phyloP scores from a whole-genome alignment of 2,329 filamentous ascomycete genomes.

The Verticillium dahliae region DNA sequence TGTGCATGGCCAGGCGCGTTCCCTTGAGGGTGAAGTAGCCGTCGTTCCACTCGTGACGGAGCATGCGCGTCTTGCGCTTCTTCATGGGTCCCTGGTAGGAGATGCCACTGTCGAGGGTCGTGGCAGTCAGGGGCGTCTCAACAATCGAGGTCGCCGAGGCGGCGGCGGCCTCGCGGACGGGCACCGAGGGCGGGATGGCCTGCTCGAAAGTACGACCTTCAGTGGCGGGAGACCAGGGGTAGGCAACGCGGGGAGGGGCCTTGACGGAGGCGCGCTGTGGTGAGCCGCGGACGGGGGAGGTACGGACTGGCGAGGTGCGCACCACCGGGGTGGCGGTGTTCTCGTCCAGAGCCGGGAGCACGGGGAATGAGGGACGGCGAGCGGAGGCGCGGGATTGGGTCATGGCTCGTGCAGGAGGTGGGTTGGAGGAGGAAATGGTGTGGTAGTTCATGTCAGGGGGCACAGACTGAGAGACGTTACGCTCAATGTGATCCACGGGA shows the following conservation, averaged over 20 bases:
- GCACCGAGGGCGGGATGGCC: slow-evolving; percentile 28
- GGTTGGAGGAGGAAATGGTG: slow-evolving; percentile 23
- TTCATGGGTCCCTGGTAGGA: slow-evolving; percentile 85
- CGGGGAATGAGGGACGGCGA: slow-evolving; percentile 61
- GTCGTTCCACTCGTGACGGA: slow-evolving; percentile 90
- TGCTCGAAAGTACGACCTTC: slow-evolving; percentile 27
- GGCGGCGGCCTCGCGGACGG: slow-evolving; percentile 13
- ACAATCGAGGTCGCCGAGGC: slow-evolving; percentile 13
- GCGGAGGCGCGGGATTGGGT: slow-evolving; percentile 47
- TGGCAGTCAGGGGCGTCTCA: slow-evolving; percentile 15
- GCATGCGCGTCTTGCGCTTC: slow-evolving; percentile 83
- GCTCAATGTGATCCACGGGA: slow-evolving; percentile 63
- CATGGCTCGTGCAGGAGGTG: slow-evolving; percentile 31
- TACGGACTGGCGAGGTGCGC: slow-evolving; percentile 21
- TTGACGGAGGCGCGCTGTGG: slow-evolving; percentile 22
- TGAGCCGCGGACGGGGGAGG: background rate
- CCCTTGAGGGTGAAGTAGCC: slow-evolving; percentile 83
- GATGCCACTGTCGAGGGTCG: slow-evolving; percentile 36
- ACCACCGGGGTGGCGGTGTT: slow-evolving; percentile 39
- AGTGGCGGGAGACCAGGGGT: slow-evolving; percentile 46
- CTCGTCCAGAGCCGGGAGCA: slow-evolving; percentile 65
- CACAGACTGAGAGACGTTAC: slow-evolving; percentile 82
- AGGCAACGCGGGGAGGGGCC: slow-evolving; percentile 47
- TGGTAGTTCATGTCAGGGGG: slow-evolving; percentile 89
- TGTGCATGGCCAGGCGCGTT: slow-evolving; percentile 70